Base-by-base conservation (phyloP, 352 stramenopile species). In the Phytophthora rubi region DNA sequence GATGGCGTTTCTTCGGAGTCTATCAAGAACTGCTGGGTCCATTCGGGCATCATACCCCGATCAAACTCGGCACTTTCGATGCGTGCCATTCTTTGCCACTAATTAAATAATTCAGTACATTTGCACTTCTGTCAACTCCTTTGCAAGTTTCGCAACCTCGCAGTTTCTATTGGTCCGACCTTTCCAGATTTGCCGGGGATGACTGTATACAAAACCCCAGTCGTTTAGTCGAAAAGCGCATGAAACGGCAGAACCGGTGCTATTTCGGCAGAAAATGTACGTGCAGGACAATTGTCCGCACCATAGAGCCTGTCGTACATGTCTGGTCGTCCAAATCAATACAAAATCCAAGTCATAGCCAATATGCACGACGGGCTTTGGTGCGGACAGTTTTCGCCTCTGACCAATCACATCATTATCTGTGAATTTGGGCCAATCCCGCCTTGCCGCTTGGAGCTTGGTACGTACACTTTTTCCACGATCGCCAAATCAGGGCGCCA, bases 391-490 rank as follows among this genome's bases (percentile, higher is more conserved):
- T 21, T 48, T 21, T 21, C 15, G 21, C 42, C 35, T 2, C 15
- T 6, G 15, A 2, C 42, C 42, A 48, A 48, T 48, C 42, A 48
- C 6, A 21, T 21, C 4, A 10, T 48, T n/a, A 18, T 18, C 5
- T 1, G 15, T 9, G 0, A 53, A 6, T 53, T 53, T 53, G 4
- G n/a, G 30, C 45, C 45, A 53, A 53, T 53, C 45, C n/a, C 6
- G 9, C 4, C 45, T 13, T 28, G 45, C 45, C 45, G 21, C 45
- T 53, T 53, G 45, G 45, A 30, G 21, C 45, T 53, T 53, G 45
- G 45, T 30, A 18, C 45, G 45, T 53, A 53, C 45, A 53, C 6
- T 53, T 53, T 53, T 48, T 15, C 42, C 16, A 21, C 42, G 42
- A 48, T 48, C 42, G 5, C 15, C 39, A 45, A 45, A 16, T 39